Percentiles rank a stretch among this genome's conserved stretches.
Evolutionary conservation across 805 yeast genomes (phyloP).

Genomic region (Huiozyma naganishii): DNA sequence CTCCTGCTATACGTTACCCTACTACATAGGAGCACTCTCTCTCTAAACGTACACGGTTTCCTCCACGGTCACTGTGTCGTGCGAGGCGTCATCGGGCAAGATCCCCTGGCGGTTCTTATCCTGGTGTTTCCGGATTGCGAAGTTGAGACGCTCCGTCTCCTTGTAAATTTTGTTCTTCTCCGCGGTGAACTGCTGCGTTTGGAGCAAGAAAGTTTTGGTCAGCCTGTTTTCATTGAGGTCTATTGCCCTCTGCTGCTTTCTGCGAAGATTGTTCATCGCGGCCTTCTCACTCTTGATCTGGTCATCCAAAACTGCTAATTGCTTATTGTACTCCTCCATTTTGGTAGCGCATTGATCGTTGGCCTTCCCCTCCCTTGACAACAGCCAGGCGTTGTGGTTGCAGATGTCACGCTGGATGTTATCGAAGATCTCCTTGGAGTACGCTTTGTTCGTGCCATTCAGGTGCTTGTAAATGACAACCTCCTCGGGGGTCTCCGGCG

Average conservation of each 20-base stretch:
- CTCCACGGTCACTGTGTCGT: background rate
- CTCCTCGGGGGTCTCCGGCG: constrained; percentile 19
- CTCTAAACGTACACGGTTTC: constrained; percentile 2
- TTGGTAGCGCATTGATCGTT: constrained; percentile 10
- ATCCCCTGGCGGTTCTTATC: no score
- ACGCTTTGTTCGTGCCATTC: constrained; percentile 9
- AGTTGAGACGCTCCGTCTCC: background rate
- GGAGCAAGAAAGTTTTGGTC: constrained; percentile 1
- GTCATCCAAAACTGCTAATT: constrained; percentile 8
- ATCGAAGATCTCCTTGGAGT: constrained; percentile 22
- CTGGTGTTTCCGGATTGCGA: no score
- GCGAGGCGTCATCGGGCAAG: no score
- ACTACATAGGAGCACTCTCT: no score
- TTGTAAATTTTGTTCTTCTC: background rate
- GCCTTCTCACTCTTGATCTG: constrained; percentile 8
- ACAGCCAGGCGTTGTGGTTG: constrained; percentile 12
- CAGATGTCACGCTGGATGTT: constrained; percentile 14
- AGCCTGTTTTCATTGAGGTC: constrained; percentile 1
- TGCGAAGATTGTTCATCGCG: background rate
- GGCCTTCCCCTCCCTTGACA: constrained; percentile 4
- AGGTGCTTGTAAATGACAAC: constrained; percentile 15
- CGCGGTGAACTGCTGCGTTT: background rate
- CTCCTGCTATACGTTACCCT: no score
- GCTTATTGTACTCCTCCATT: constrained; percentile 11
- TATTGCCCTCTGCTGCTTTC: background rate